Conservation (phyloP, 768 basidiomycete genomes). For the Mycena latifolia region DNA sequence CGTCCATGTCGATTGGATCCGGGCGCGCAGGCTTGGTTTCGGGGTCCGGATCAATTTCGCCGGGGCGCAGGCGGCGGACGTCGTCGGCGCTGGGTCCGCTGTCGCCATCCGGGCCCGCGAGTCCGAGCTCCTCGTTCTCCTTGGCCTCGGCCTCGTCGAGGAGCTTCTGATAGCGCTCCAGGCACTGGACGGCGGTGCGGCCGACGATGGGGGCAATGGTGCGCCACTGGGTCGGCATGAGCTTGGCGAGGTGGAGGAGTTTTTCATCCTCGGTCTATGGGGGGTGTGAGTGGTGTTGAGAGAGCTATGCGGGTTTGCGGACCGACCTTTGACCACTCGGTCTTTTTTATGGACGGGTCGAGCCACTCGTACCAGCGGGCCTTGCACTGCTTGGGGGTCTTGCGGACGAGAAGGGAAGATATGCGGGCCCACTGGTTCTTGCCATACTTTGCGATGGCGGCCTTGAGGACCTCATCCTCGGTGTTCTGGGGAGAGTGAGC, state of each 20-base stretch:
- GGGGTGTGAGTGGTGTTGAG: background rate
- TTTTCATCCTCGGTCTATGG: constrained; percentile 94
- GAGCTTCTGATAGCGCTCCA: constrained; percentile 98
- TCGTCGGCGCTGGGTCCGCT: constrained; percentile 93
- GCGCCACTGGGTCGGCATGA: constrained; percentile 99
- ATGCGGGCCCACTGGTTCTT: constrained; percentile 99
- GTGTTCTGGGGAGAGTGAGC: constrained; percentile 72
- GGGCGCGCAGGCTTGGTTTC: constrained; percentile 98
- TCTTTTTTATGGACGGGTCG: constrained; percentile 99
- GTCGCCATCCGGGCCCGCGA: constrained; percentile 87
- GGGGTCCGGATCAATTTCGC: constrained; percentile 99
- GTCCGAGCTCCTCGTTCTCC: constrained; percentile 94
- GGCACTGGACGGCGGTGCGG: constrained; percentile 96
- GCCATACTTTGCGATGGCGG: constrained; percentile 97
- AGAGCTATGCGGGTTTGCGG: background rate
- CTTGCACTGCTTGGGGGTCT: constrained; percentile 99
- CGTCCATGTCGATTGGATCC: constrained; percentile 99
- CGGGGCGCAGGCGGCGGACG: constrained; percentile 88
- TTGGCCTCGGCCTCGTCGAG: constrained; percentile 97
- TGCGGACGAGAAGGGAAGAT: constrained; percentile 95
- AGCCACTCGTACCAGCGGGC: constrained; percentile 99
- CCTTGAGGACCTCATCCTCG: constrained; percentile 98
- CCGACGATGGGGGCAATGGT: constrained; percentile 99
- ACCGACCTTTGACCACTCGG: constrained; percentile 97
- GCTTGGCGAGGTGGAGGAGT: constrained; percentile 94